Base-by-base conservation (phyloP, 2,329 filamentous ascomycete genomes). In the Colletotrichum trifolii region DNA sequence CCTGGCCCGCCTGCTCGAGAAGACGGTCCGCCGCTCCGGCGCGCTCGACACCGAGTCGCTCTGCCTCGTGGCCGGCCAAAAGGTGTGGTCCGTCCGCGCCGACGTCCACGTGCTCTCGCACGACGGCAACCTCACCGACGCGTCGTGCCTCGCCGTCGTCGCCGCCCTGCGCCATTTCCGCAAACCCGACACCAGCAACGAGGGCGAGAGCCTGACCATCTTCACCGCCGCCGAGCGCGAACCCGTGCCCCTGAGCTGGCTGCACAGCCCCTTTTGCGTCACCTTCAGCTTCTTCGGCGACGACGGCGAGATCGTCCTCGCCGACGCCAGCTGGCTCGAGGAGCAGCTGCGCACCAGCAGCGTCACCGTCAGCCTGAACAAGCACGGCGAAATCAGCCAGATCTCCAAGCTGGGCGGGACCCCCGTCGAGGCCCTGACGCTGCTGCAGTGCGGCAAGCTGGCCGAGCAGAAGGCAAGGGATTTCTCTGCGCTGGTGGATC, bases 11-110 rank as follows among this genome's bases (percentile, higher is more conserved):
- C 87, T 96, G 46, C 89, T 99, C 17, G 96, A 99, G 77, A 97
- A 97, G 80, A 95, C 96, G 8, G 89, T 98, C 66, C 94, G 96
- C 46, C 90, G 96, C 66, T 97, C 94, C 1, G 91, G 91, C 71
- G 95, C 96, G 7, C 87, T 99, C 45, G 95, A 98, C 77, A 97
- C 94, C 39, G 96, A 99, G 79, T 97, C 94, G 4, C 86, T 99
- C 48, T 99, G 96, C 77, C 92, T 99, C 25, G 85, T 97, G 35
- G 94, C 96, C 10, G 94, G 93, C 8, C 85, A 91, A 66, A 97
- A 96, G 78, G 96, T 92, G 81, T 99, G 96, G 89, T 91, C 91
- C 66, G 85, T 99, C 68, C 89, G 95, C 63, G 94, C 93, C 17
- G 95, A 98, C 76, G 87, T 98, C 25, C 96, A 99, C 78, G 89